Evolutionary conservation across 164 flowering plant genomes (phyloP), one percentile per base, ranked within the genome.

Genomic region (Piper longum): DNA sequence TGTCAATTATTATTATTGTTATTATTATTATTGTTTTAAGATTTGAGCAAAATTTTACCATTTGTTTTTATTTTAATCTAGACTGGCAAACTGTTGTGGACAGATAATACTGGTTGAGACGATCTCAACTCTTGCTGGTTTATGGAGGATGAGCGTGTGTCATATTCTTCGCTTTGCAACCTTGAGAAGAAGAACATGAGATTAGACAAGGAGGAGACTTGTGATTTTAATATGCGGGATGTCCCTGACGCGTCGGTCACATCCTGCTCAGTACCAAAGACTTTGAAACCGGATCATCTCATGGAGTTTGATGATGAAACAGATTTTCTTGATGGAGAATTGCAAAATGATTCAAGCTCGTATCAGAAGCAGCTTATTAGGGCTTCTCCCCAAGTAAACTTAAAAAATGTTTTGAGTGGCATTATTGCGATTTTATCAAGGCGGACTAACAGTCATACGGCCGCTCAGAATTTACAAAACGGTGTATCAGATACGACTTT

Each of bases 401-500:
- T 93, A 77, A 93, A 78, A 72, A 93, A 90, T 72, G 92, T 93
- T 17, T 43, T 93, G 68, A 61, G 77, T 72, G 99, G 99, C 60
- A 73, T 90, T 61, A 43, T 82, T 79, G 83, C 97, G 2, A 90
- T 93, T 69, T 36, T 90, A 63, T 84, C 83, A 57, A 91, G 99
- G 7, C 71, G 54, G 18, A 84, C 82, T 71, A 88, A 83, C 66
- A 67, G 42, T 57, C 59, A 26, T 2, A 26, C 36, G 36, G 1
- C 69, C 0, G 62, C 56, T 60, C 62, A 54, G 40, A 60, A 48
- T 61, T 75, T 69, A 62, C 77, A 62, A 36, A n/a, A 66, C 16
- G 64, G 81, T 41, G 63, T 63, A 54, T 64, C 95, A 4, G 79
- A 85, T 79, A 78, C 80, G 40, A 79, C 91, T 1, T 93, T 90